A percentile compares a stretch with the other conserved stretches of the same genome.
phyloP scores from a whole-genome alignment of 2,329 filamentous ascomycete species.

The Trichoderma breve region DNA sequence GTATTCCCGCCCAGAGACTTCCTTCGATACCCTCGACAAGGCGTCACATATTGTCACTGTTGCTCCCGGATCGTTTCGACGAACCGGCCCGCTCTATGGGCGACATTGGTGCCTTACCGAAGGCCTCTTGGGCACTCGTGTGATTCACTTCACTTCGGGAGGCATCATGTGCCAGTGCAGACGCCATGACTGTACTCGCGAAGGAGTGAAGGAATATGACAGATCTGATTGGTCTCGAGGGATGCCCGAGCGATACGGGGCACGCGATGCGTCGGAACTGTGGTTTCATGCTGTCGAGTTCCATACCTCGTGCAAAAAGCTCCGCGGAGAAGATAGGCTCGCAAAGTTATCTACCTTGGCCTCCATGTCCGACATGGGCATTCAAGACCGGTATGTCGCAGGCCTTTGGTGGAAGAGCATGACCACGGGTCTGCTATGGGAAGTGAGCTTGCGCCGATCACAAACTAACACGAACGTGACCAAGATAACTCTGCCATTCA shows the following conservation, averaged over 20 bases:
- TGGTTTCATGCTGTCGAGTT: constrained; percentile 5
- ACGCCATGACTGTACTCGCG: neutral
- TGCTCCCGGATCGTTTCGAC: neutral
- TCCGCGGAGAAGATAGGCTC: neutral
- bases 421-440: constrained; percentile 10
- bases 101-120: constrained; percentile 9
- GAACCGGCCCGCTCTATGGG: constrained; percentile 5
- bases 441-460: neutral
- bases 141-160: neutral
- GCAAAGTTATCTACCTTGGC: constrained; percentile 1
- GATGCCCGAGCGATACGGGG: neutral
- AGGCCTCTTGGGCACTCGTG: neutral
- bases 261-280: neutral
- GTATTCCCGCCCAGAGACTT: neutral
- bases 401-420: constrained; percentile 10
- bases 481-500: neutral
- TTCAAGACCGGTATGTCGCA: neutral
- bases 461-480: neutral
- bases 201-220: neutral
- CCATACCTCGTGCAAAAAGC: neutral
- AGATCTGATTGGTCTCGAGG: neutral
- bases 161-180: neutral
- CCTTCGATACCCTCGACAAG: neutral
- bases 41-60: neutral
- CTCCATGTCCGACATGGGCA: neutral